A percentile compares a stretch with the other conserved stretches of the same genome.
Conservation (phyloP, 768 basidiomycete species). For the Filobasidium wieringae region DNA sequence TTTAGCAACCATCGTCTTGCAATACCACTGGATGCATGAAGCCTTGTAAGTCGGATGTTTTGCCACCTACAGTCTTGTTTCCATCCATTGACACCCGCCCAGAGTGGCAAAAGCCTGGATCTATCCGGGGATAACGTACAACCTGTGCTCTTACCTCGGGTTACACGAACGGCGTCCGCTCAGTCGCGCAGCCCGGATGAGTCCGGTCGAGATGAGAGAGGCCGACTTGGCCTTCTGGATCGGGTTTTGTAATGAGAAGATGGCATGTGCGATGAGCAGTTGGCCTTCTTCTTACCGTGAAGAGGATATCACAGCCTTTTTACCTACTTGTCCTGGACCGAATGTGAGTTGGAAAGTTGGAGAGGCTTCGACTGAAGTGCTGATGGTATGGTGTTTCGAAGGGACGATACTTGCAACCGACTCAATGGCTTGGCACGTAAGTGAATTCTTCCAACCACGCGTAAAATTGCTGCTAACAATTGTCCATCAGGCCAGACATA, state of each 20-base stretch:
- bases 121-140: neutral
- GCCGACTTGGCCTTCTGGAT: neutral
- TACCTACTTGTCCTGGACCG: neutral
- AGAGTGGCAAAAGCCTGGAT: neutral
- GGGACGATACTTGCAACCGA: neutral
- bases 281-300: neutral
- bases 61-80: neutral
- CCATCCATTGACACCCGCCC: neutral
- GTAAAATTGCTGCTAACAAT: too few species aligned
- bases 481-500: too few species aligned
- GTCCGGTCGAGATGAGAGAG: neutral
- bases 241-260: neutral
- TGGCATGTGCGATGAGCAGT: neutral
- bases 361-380: neutral
- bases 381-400: neutral
- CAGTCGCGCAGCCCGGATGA: neutral
- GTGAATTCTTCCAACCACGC: too few species aligned
- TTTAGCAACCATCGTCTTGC: neutral
- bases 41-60: neutral
- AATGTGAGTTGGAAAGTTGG: too few species aligned
- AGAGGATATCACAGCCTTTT: neutral
- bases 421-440: neutral
- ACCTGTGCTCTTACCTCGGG: neutral
- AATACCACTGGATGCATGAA: constrained; percentile 1
- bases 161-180: neutral